phyloP scores from a whole-genome alignment of 805 yeast species.

The Barnettozyma botsteinii region DNA sequence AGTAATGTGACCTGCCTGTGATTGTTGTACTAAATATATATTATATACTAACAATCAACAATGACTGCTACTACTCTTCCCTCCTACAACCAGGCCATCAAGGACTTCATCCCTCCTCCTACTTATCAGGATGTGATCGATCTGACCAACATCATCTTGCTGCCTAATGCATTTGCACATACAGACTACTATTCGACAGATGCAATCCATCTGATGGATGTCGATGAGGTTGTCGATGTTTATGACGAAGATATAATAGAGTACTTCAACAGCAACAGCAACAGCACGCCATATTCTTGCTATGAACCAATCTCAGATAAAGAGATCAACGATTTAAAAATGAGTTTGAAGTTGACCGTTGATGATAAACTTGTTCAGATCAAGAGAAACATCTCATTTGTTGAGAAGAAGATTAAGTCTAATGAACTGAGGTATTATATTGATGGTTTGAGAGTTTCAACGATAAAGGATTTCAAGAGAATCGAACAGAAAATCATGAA shows the following conservation, averaged over 20 bases:
- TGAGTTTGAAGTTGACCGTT: slow-evolving; percentile 10
- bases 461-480: slow-evolving; percentile 16
- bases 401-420: slow-evolving; percentile 17
- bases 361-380: slow-evolving; percentile 21
- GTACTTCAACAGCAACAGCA: too few species aligned
- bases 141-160: slow-evolving; percentile 9
- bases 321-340: slow-evolving; percentile 13
- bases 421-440: slow-evolving; percentile 17
- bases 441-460: slow-evolving; percentile 14
- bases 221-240: slow-evolving; percentile 7
- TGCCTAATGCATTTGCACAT: slow-evolving; percentile 13
- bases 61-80: slow-evolving; percentile 17
- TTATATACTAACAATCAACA: too few species aligned
- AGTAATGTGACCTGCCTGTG: too few species aligned
- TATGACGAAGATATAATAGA: slow-evolving; percentile 10
- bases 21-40: too few species aligned
- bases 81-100: slow-evolving; percentile 16
- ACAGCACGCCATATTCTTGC: too few species aligned
- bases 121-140: slow-evolving; percentile 15
- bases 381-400: slow-evolving; percentile 15
- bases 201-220: slow-evolving; percentile 1
- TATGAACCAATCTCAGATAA: slow-evolving; percentile 1
- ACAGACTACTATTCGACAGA: slow-evolving; percentile 9
- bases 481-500: slow-evolving; percentile 11
- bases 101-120: slow-evolving; percentile 18